These are phyloP conservation scores for Serendipita sp. DNA, from an alignment of 768 basidiomycete species.

Conservation along the genomic window DNA sequence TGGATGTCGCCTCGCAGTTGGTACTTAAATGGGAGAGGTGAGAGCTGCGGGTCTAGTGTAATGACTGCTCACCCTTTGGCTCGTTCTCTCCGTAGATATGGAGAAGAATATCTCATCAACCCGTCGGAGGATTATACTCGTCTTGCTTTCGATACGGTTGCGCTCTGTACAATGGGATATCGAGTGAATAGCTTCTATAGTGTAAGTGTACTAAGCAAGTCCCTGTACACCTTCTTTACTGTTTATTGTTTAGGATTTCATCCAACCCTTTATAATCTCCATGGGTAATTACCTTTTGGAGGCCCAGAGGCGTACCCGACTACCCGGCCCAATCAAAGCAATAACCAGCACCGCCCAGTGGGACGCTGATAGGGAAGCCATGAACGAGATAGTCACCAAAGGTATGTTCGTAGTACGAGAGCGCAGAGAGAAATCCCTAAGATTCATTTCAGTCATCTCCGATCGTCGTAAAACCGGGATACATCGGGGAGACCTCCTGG, in stretches of 20 bases:
- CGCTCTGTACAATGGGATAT: conserved; percentile 30
- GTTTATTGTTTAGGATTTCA: conserved; percentile 3
- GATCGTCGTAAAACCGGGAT: conserved; percentile 24
- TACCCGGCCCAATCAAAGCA: conserved; percentile 23
- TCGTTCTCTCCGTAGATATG: conserved; percentile 22
- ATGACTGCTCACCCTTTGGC: not conserved
- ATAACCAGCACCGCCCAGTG: conserved; percentile 25
- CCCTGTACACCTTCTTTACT: not conserved
- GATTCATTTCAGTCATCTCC: conserved; percentile 21
- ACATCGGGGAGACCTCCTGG: conserved; percentile 30
- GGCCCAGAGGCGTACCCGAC: conserved; percentile 22
- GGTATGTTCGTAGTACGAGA: conserved; percentile 18
- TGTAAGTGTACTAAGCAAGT: conserved; percentile 13
- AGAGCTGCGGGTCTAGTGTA: conserved; percentile 6
- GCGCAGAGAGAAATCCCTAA: not conserved
- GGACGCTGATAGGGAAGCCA: conserved; percentile 26
- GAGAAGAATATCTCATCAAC: conserved; percentile 27
- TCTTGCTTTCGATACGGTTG: conserved; percentile 32
- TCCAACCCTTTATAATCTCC: conserved; percentile 13
- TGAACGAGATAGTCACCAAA: conserved; percentile 27
- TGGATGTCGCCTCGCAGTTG: conserved; percentile 30
- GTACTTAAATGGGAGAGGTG: conserved; percentile 31
- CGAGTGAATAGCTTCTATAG: conserved; percentile 35
- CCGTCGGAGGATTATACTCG: conserved; percentile 34
- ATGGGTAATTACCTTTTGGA: conserved; percentile 26